These are phyloP conservation scores for Fusarium chuoi DNA, from an alignment of 2,329 filamentous ascomycete species.

Conservation along the genomic window DNA sequence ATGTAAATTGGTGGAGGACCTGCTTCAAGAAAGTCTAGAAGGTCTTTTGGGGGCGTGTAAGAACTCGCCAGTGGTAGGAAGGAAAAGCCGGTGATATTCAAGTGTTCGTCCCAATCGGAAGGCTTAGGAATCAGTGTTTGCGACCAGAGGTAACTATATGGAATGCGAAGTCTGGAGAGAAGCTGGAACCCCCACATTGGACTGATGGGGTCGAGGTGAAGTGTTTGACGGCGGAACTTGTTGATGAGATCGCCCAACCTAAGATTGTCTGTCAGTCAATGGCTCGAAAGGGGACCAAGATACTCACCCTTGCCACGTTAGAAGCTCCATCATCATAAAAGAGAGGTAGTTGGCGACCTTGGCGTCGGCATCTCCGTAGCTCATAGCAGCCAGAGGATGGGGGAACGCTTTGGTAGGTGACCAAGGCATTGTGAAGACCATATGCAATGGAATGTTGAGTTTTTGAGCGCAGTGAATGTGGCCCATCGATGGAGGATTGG, in stretches of 20 bases:
- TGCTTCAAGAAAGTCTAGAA: conserved; percentile 63
- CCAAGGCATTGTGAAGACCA: conserved; percentile 75
- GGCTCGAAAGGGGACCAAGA: background rate
- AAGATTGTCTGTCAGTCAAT: background rate
- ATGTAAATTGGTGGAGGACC: conserved; percentile 72
- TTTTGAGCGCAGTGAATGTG: conserved; percentile 64
- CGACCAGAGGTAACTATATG: conserved; percentile 79
- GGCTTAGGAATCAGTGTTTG: conserved; percentile 73
- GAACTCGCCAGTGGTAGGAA: conserved; percentile 64
- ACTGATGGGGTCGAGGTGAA: conserved; percentile 73
- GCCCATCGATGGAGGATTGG: conserved; percentile 63
- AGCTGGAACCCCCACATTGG: conserved; percentile 74
- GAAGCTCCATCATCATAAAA: conserved; percentile 69
- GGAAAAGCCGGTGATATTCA: conserved; percentile 71
- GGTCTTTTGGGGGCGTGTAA: conserved; percentile 65
- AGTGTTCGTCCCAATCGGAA: conserved; percentile 68
- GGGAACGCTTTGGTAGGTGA: conserved; percentile 63
- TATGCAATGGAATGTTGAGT: conserved; percentile 60
- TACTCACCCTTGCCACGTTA: conserved; percentile 75
- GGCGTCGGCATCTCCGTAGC: conserved; percentile 38
- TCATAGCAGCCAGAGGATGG: conserved; percentile 52
- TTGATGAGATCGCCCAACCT: conserved; percentile 77
- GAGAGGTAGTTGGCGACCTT: conserved; percentile 41
- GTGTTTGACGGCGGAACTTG: conserved; percentile 68
- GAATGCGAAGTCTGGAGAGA: conserved; percentile 68